Evolutionary conservation across 371 early-diverging fungal genomes (phyloP).

Genomic region (Mucor circinelloides): DNA sequence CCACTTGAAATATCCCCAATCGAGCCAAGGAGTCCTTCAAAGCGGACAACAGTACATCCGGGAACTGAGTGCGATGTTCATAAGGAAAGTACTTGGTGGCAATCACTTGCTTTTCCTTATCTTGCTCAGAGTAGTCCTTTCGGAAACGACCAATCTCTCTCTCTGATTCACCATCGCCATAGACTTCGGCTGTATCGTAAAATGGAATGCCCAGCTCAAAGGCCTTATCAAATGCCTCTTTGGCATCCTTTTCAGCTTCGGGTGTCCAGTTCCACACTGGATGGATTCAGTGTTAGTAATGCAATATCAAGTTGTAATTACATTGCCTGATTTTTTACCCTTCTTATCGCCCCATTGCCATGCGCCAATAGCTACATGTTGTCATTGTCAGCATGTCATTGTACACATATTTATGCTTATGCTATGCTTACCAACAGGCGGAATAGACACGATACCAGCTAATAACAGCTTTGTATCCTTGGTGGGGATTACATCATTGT

Average conservation of each 20-base stretch:
- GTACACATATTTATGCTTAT: background rate
- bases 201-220: conserved; percentile 36
- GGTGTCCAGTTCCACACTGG: conserved; percentile 45
- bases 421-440: conserved; percentile 46
- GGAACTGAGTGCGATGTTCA: conserved; percentile 39
- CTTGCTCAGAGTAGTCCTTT: conserved; percentile 23
- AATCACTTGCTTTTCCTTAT: conserved; percentile 34
- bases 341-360: conserved; percentile 60
- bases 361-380: conserved; percentile 47
- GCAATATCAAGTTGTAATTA: background rate
- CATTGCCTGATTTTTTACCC: conserved; percentile 18
- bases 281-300: background rate
- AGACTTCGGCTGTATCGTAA: conserved; percentile 57
- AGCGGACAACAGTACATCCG: conserved; percentile 47
- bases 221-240: conserved; percentile 42
- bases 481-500: conserved; percentile 40
- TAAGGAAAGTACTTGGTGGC: conserved; percentile 60
- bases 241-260: conserved; percentile 39
- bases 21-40: conserved; percentile 56
- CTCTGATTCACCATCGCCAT: conserved; percentile 62
- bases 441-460: conserved; percentile 42
- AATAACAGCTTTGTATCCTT: conserved; percentile 47
- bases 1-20: conserved; percentile 57
- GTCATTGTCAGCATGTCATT: background rate
- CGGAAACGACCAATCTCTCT: conserved; percentile 44